Base-by-base conservation (phyloP, 2,329 filamentous ascomycete genomes). In the Berkeleyomyces rouxiae region DNA sequence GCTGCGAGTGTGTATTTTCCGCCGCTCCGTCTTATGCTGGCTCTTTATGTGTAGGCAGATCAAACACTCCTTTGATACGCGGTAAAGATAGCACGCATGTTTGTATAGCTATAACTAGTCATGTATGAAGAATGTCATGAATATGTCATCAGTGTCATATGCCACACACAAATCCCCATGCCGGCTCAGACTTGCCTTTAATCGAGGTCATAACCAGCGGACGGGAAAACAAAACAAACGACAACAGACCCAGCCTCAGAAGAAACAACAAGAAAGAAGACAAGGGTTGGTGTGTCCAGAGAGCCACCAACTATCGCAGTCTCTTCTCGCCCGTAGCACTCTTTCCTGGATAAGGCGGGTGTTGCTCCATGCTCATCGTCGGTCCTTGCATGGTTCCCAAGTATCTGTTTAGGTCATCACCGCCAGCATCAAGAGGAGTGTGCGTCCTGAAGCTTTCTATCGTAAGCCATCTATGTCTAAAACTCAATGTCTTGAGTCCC, bases 401-500 rank as follows among this genome's bases (percentile, higher is more conserved):
- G 85, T 88, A 88, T 88, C 85, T 87, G 84, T 75, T 74, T 69
- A 51, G 43, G 75, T 86, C 84, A 85, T 87, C 84, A 87, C 72
- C 66, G 82, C 83, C 77, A 53, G 10, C 33, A 36, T 36, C 6
- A 23, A 36, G 49, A 53, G 11, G 16, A 73, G 68, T 36, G 44
- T 33, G 46, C n/a, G 49, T 13, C 49, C 23, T 36, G 4, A 31
- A 36, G 31, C 10, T 51, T n/a, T 23, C 6, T 47, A 47, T 10
- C 44, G 7, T n/a, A 37, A 43, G 57, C 4, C 57, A 1, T 31
- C 37, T 31, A 13, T 59, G 43, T 36, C 16, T 47, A 36, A 33
- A 39, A 16, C 40, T 11, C 43, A 59, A 60, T 60, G 7, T 44
- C 58, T 3, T 44, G 47, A 5, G 87, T 90, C 0, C 87, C 87